phyloP scores from a whole-genome alignment of 2,329 filamentous ascomycete genomes.

The Tolypocladium ophioglossoides region DNA sequence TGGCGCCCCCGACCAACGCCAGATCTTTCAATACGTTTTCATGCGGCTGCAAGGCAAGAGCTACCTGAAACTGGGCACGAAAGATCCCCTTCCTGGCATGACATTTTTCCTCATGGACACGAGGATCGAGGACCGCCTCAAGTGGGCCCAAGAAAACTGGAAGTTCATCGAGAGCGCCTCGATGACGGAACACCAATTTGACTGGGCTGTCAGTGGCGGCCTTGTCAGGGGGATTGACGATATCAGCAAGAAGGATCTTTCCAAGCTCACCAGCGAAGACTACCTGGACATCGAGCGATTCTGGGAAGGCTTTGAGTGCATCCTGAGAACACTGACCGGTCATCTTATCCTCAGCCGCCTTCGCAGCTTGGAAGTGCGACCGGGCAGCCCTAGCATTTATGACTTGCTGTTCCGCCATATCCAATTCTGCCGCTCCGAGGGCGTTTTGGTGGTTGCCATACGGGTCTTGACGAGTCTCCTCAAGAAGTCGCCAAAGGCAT shows the following conservation, averaged over 20 bases:
- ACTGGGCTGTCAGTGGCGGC: constrained; percentile 73
- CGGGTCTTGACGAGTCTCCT: constrained; percentile 61
- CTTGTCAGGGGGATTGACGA: constrained; percentile 56
- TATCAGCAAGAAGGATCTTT: constrained; percentile 39
- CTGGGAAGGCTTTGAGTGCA: constrained; percentile 67
- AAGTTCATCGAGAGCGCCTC: constrained; percentile 42
- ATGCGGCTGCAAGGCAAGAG: constrained; percentile 60
- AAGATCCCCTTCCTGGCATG: constrained; percentile 68
- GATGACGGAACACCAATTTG: constrained; percentile 65
- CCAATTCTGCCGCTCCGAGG: constrained; percentile 34
- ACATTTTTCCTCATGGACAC: constrained; percentile 66
- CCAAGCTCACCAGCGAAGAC: constrained; percentile 20
- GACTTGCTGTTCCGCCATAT: constrained; percentile 48
- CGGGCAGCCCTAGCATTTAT: constrained; percentile 50
- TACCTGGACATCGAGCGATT: constrained; percentile 52
- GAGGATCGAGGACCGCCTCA: constrained; percentile 44
- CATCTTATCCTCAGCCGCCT: constrained; percentile 68
- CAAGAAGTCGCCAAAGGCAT: constrained; percentile 64
- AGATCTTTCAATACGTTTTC: constrained; percentile 73
- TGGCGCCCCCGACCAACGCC: constrained; percentile 36
- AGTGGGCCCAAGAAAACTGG: constrained; percentile 28
- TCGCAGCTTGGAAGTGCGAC: constrained; percentile 64
- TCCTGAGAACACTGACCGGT: constrained; percentile 64
- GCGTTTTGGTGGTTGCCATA: constrained; percentile 58
- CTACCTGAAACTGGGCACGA: constrained; percentile 64